Percentiles rank a stretch among this genome's conserved stretches.
These are phyloP conservation scores for Colletotrichum destructivum DNA, from an alignment of 2,329 filamentous ascomycete species.

Conservation along the genomic window DNA sequence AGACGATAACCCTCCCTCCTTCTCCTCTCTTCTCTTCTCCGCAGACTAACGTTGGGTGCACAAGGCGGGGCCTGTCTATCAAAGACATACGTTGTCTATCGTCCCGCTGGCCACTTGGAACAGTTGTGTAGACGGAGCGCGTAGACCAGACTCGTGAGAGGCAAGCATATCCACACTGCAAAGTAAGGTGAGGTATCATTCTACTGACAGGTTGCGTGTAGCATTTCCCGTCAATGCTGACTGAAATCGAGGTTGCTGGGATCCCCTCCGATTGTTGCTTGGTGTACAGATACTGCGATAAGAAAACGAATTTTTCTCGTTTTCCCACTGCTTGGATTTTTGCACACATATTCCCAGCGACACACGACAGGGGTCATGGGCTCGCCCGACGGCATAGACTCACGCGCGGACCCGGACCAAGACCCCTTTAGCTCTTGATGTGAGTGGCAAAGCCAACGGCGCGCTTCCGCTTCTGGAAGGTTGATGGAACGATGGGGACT, in stretches of 20 bases:
- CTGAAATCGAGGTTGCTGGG: slow-evolving; percentile 1
- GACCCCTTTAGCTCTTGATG: slow-evolving; percentile 21
- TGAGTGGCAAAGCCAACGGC: slow-evolving; percentile 44
- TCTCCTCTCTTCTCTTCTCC: not conserved
- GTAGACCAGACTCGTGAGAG: no score
- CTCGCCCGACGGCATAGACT: slow-evolving; percentile 25
- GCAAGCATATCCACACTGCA: not conserved
- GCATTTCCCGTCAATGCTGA: not conserved
- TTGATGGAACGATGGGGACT: slow-evolving; percentile 45
- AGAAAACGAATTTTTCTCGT: slow-evolving; percentile 19
- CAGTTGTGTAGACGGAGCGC: no score
- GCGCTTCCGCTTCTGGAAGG: slow-evolving; percentile 48
- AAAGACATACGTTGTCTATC: no score
- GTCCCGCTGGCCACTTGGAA: no score
- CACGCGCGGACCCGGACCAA: slow-evolving; percentile 30
- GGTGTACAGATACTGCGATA: slow-evolving; percentile 26
- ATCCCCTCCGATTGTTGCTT: slow-evolving; percentile 1
- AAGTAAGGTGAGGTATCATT: not conserved
- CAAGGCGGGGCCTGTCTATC: no score
- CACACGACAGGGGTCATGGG: slow-evolving; percentile 25
- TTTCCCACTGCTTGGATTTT: not conserved
- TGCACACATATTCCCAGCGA: slow-evolving; percentile 10
- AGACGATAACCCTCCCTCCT: slow-evolving; percentile 19
- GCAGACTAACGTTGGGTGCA: not conserved
- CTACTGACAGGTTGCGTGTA: not conserved